A percentile compares a stretch with the other conserved stretches of the same genome.
Evolutionary conservation across 2,329 filamentous ascomycete species (phyloP).

Genomic region (Calonectria henricotiae): DNA sequence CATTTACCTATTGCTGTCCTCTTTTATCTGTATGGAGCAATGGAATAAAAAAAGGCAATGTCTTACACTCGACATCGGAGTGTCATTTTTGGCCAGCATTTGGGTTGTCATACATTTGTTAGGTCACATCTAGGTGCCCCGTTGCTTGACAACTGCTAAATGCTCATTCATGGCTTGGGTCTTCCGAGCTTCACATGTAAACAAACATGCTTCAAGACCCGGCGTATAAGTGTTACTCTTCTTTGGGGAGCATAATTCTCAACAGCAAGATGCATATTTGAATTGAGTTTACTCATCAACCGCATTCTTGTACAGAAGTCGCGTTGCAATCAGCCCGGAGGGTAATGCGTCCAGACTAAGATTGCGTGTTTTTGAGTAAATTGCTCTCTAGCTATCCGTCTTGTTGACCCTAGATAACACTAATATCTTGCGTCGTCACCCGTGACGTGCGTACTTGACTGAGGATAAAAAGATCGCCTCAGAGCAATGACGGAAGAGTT

Average conservation of each 20-base stretch:
- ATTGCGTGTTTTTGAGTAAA: slow-evolving; percentile 22
- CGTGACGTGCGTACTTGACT: slow-evolving; percentile 21
- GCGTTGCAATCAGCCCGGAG: slow-evolving; percentile 9
- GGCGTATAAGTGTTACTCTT: too few relatives aligned
- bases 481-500: slow-evolving; percentile 4
- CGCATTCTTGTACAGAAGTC: neutral
- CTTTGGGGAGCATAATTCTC: neutral
- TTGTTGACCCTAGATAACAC: neutral
- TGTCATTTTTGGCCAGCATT: neutral
- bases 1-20: neutral
- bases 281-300: neutral
- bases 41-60: neutral
- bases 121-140: slow-evolving; percentile 11
- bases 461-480: slow-evolving; percentile 7
- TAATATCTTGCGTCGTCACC: slow-evolving; percentile 25
- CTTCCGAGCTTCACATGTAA: slow-evolving; percentile 12
- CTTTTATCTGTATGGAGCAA: neutral
- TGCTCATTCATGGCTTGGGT: neutral
- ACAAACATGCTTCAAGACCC: neutral
- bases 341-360: neutral
- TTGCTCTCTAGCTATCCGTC: slow-evolving; percentile 19
- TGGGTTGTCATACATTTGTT: neutral
- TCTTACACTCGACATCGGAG: neutral
- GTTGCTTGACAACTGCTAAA: slow-evolving; percentile 1
- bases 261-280: neutral